Conservation (phyloP, 371 early-diverging fungal genomes). For the Edhazardia aedis region DNA sequence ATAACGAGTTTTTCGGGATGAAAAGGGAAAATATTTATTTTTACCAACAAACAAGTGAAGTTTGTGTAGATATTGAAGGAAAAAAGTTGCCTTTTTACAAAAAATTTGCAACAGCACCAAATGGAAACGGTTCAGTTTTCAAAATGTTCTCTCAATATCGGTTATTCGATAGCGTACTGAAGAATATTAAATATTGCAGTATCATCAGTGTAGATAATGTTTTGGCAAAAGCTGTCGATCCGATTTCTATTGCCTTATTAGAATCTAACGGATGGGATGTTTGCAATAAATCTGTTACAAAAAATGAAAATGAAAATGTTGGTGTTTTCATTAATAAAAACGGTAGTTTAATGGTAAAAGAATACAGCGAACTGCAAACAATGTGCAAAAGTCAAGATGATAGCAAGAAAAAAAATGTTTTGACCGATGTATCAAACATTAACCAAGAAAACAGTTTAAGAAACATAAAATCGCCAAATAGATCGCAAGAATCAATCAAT, state of each 20-base stretch:
- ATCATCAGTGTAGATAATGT: slow-evolving; percentile 44
- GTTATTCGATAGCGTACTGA: neutral
- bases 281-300: slow-evolving; percentile 25
- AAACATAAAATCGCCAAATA: too few species aligned
- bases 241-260: slow-evolving; percentile 29
- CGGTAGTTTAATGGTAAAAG: slow-evolving; percentile 19
- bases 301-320: slow-evolving; percentile 27
- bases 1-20: slow-evolving; percentile 13
- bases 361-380: slow-evolving; percentile 14
- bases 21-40: slow-evolving; percentile 17
- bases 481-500: slow-evolving; percentile 2
- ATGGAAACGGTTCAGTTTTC: slow-evolving; percentile 44
- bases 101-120: slow-evolving; percentile 18
- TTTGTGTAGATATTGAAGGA: slow-evolving; percentile 18
- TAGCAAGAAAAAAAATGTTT: too few species aligned
- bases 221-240: slow-evolving; percentile 39
- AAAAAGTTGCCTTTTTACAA: slow-evolving; percentile 3
- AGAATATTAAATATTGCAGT: slow-evolving; percentile 22
- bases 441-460: neutral
- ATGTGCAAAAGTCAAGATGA: too few species aligned
- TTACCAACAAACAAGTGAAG: slow-evolving; percentile 30
- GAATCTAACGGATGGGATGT: slow-evolving; percentile 16
- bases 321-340: slow-evolving; percentile 27
- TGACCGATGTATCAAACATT: neutral
- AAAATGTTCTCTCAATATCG: neutral